Base-by-base conservation (phyloP, 1,284 basidiomycete genomes). In the Vanrija humicola region DNA sequence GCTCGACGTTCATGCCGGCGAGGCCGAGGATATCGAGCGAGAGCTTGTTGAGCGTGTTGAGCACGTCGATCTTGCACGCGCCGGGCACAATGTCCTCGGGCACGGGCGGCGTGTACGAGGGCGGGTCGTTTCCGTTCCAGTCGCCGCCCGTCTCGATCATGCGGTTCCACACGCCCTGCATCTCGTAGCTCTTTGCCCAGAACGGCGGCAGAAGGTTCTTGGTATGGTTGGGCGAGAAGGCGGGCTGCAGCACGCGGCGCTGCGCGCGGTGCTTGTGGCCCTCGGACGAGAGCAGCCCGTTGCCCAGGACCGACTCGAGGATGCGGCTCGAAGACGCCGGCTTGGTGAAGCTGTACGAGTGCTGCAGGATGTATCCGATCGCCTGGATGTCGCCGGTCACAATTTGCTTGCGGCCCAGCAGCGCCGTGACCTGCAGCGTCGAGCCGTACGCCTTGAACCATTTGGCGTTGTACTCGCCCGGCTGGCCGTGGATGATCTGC, bases 11-110 rank as follows among this genome's bases (percentile, higher is more conserved):
- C 34, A 34, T 34, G 34, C 83, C 83, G 40, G 86, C 83, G 44
- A 83, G 77, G 8, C 84, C 84, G 49, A 88, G 85, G 48, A 84
- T 79, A 61, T 87, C 86, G 15, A 87, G 77, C 2, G 84, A 84
- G 6, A 86, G 77, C 82, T 83, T 44, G 42, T 52, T 54, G 23
- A 61, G 50, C 26, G 46, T 55, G 43, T 49, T 46, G 43, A 43
- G 47, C 43, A 56, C 46, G 47, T 61, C 52, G 18, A 61, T 50
- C 52, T 61, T 61, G 46, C 58, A 51, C 3, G 50, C 52, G 9
- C 55, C 59, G 3, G 52, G 44, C 10, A 61, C 55, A 25, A 50
- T 18, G 50, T 61, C 59, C 46, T 49, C 50, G 40, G 56, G 52
- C 26, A 40, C 43, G 7, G 56, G 46, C 3, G 56, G 49, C 19